These are phyloP conservation scores for Mycena albidolilacea DNA, from an alignment of 768 basidiomycete species.

Conservation along the genomic window DNA sequence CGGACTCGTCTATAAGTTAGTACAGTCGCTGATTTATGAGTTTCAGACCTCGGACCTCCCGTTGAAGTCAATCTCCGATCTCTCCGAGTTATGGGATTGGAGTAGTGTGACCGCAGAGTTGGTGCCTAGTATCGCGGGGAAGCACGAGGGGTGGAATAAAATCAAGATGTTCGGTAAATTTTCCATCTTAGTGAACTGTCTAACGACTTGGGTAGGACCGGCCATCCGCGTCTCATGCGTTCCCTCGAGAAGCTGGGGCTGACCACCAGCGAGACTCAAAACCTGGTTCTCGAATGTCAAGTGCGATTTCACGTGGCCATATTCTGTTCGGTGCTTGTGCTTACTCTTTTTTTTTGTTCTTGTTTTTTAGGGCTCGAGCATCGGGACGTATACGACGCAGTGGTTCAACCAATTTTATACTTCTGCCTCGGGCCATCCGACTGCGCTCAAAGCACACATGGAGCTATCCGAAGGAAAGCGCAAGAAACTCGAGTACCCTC, in stretches of 20 bases:
- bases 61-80: conserved; percentile 70
- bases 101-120: conserved; percentile 80
- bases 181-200: conserved; percentile 12
- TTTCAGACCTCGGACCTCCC: conserved; percentile 75
- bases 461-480: conserved; percentile 70
- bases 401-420: conserved; percentile 91
- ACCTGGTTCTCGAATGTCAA: conserved; percentile 84
- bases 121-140: conserved; percentile 88
- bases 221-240: conserved; percentile 84
- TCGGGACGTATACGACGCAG: conserved; percentile 83
- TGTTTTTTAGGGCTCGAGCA: conserved; percentile 80
- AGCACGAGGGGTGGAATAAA: conserved; percentile 83
- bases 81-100: conserved; percentile 86
- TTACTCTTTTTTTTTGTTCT: background rate
- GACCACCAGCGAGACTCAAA: conserved; percentile 61
- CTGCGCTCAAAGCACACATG: conserved; percentile 80
- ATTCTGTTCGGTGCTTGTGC: background rate
- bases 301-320: conserved; percentile 55
- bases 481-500: conserved; percentile 73
- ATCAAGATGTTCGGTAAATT: conserved; percentile 58
- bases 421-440: conserved; percentile 73
- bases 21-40: background rate
- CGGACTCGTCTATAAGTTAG: background rate
- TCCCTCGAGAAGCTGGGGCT: conserved; percentile 77
- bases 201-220: conserved; percentile 57